Evolutionary conservation across 2,329 filamentous ascomycete genomes (phyloP), one percentile per base, ranked within the genome.

Genomic region (Arthroderma uncinatum): DNA sequence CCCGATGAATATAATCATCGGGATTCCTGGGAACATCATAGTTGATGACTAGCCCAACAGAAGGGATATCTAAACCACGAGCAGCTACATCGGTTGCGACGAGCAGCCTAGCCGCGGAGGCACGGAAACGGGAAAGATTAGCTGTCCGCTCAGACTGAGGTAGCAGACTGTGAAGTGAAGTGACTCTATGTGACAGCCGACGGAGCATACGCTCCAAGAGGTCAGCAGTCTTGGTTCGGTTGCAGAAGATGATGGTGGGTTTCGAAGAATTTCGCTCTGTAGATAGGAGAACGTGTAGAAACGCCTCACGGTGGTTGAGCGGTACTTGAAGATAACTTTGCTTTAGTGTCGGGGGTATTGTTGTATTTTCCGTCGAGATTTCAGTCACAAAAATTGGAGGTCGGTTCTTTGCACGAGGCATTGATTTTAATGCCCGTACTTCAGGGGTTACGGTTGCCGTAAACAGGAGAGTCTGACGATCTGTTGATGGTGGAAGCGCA

Each of bases 21-120:
- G 92, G 89, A 68, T 96, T 89, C n/a, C 92, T 84, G 0, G 93
- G 93, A 0, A 98, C 83, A 68, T 98, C 93, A 72, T 91, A 98
- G 73, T 98, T 97, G 67, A 98, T 76, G 1, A 98, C 93, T 14
- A 97, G 74, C 56, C 82, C 85, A 5, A 97, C 92, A 63, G 90
- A 87, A 1, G 92, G 92, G 60, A 98, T 96, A 74, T 98, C 93
- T 2, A 98, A 81, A 78, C 93, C 93, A 70, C 93, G 82, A 19
- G 90, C 88, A 0, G 93, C 93, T 12, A 98, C 91, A 69, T 98
- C 93, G 0, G 93, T 98, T 0, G 93, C 92, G 9, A 98, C 87
- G 1, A 98, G 81, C 57, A 98, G 87, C 12, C 92, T 82, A 5
- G 93, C 90, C 0, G 90, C 93, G 4, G 84, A 82, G 1, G 93